Evolutionary conservation across 495 filamentous ascomycete species (phyloP).

Genomic region (Penicillium atrosanguineum): DNA sequence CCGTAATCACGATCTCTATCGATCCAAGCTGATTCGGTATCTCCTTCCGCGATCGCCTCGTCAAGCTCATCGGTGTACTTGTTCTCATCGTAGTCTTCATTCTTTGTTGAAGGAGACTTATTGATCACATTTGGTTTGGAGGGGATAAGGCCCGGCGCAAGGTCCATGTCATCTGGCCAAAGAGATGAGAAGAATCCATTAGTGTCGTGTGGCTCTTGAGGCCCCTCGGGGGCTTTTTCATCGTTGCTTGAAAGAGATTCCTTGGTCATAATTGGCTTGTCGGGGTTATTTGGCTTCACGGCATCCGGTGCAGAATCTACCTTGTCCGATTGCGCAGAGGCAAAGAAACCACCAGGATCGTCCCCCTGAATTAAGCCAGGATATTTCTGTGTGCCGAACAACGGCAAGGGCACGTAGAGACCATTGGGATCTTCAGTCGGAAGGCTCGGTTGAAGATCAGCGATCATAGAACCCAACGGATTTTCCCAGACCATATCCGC

Average conservation of each 20-base stretch:
- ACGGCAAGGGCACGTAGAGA: slow-evolving; percentile 30
- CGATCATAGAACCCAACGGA: slow-evolving; percentile 21
- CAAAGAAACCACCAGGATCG: neutral
- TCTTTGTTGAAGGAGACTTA: neutral
- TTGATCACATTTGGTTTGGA: neutral
- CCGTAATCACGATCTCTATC: slow-evolving; percentile 1
- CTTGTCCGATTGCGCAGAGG: neutral
- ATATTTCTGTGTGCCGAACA: neutral
- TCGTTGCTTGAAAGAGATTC: neutral
- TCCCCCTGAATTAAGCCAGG: neutral
- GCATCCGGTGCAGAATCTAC: neutral
- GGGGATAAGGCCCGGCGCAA: neutral
- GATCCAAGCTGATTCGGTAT: neutral
- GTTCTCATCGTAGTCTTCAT: neutral
- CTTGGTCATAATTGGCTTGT: neutral
- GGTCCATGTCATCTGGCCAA: neutral
- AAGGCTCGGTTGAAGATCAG: neutral
- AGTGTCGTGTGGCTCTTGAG: neutral
- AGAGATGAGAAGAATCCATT: neutral
- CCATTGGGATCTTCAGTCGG: slow-evolving; percentile 14
- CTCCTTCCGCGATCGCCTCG: neutral
- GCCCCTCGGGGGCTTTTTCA: neutral
- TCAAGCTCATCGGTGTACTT: neutral
- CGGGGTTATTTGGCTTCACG: neutral
- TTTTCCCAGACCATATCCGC: slow-evolving; percentile 38